Base-by-base conservation (phyloP, 2,329 filamentous ascomycete species). In the Ceratocystiopsis minuta region DNA sequence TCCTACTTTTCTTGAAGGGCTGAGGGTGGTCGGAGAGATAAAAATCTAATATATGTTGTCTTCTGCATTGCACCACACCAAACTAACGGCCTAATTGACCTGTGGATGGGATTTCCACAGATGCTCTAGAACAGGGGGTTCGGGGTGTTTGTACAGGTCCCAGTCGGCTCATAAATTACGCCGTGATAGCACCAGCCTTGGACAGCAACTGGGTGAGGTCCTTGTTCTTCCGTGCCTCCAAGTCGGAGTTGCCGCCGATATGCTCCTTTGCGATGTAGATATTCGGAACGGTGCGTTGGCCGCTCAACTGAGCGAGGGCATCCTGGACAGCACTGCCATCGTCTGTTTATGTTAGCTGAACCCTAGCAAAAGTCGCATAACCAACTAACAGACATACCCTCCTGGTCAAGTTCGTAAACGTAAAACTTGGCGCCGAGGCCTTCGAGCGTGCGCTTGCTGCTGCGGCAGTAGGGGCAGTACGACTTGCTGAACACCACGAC, bases 401-500 rank as follows among this genome's bases (percentile, higher is more conserved):
- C 70, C 65, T 87, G 65, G 64, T 98, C 87, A 48, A 98, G 69
- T 70, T 98, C 90, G 16, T 43, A 32, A 3, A 32, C 42, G 44
- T 90, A 66, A 43, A 73, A 87, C 53, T 86, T 80, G 47, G 82
- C 83, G 50, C 77, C 75, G 45, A 76, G 52, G 44, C 75, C 66
- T 55, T 68, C 72, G 52, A 98, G 67, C 40, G 84, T 68, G 44
- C 68, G 55, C 76, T 96, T 96, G 52, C 80, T 76, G 46, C 77
- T 68, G 45, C 64, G 70, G 72, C 88, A 96, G 73, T 93, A 92
- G 13, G 87, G 86, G 73, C 90, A 98, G 67, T 85, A 94, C 15
- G 80, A 84, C 69, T 98, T 98, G 64, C 80, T 87, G 72, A 98
- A 98, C 59, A 98, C 83, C 54, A 90, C 78, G 60, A 94, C 86